Base-by-base conservation (phyloP, 352 stramenopile genomes). In the Globisporangium spiculum region DNA sequence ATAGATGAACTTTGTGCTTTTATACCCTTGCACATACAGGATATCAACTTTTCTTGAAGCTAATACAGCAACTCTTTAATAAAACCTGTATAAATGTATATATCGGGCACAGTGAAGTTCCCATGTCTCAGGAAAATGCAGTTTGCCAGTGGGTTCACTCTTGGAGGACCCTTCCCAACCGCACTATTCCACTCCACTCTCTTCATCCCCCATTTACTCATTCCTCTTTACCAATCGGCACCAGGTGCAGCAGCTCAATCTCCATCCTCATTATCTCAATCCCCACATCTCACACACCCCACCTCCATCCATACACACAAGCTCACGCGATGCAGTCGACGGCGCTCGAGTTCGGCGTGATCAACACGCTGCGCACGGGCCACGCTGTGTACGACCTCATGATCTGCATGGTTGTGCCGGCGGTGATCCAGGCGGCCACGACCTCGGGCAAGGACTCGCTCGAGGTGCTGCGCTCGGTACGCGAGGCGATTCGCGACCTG, bases 341-440 rank as follows among this genome's bases (percentile, higher is more conserved):
- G 12, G 72, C 76, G 8, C 71, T 83, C 38, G 73, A 83, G 60
- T 83, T 81, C 52, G 80, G 77, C 14, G 69, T 88, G 57, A 81
- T 88, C 73, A 82, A 80, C 71, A 86, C 77, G 48, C 71, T 85
- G 54, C 73, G 77, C 66, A 88, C 79, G 16, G 69, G 77, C 70
- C 79, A 86, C 63, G 66, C 83, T 10, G 62, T 86, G 62, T 34
- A 85, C 10, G 80, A 91, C 68, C 75, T 81, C 60, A 68, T 90
- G 63, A 68, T 88, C 63, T 90, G 81, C 71, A 77, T 90, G 71
- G 52, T 75, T 22, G 77, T 90, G 54, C 82, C 82, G 27, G 57
- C 86, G 46, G 65, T 88, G 55, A 79, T 86, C 63, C 80, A 86
- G 61, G 70, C 73, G 62, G 56, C 77, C 60, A 68, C 75, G 26